Percentiles rank a stretch among this genome's conserved stretches.
These are phyloP conservation scores for Coemansia pectinata DNA, from an alignment of 192 early-diverging fungal genomes.

Conservation along the genomic window DNA sequence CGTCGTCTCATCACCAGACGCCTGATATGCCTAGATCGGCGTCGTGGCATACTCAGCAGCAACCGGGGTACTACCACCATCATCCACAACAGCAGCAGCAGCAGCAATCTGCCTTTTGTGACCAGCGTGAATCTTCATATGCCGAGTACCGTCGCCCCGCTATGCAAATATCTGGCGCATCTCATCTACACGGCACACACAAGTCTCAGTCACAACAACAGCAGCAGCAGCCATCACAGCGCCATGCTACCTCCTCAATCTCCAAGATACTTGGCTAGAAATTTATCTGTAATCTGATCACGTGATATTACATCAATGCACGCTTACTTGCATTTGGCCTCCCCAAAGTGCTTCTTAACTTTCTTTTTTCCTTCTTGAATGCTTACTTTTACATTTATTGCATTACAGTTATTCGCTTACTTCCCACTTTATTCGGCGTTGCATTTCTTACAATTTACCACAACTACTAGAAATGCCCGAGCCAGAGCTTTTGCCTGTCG, in stretches of 20 bases:
- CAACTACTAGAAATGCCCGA: slow-evolving; percentile 18
- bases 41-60: slow-evolving; percentile 3
- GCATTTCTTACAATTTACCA: background rate
- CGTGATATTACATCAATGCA: background rate
- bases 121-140: slow-evolving; percentile 4
- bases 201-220: slow-evolving; percentile 10
- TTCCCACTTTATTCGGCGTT: background rate
- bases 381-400: background rate
- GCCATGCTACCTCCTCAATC: slow-evolving; percentile 20
- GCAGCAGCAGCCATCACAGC: slow-evolving; percentile 10
- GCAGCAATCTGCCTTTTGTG: slow-evolving; percentile 9
- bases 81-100: slow-evolving; percentile 18
- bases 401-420: background rate
- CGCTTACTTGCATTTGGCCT: background rate
- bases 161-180: background rate
- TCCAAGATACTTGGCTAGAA: slow-evolving; percentile 31
- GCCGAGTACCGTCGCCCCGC: background rate
- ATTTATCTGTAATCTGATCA: background rate
- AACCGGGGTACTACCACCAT: background rate
- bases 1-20: background rate
- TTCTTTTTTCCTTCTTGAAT: background rate
- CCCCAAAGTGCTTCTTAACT: background rate
- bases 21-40: slow-evolving; percentile 2
- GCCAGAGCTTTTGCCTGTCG: background rate
- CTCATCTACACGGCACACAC: slow-evolving; percentile 6